Percentiles rank a stretch among this genome's conserved stretches.
Evolutionary conservation across 495 filamentous ascomycete genomes (phyloP).

Genomic region (Trichoderma orchidacearum): DNA sequence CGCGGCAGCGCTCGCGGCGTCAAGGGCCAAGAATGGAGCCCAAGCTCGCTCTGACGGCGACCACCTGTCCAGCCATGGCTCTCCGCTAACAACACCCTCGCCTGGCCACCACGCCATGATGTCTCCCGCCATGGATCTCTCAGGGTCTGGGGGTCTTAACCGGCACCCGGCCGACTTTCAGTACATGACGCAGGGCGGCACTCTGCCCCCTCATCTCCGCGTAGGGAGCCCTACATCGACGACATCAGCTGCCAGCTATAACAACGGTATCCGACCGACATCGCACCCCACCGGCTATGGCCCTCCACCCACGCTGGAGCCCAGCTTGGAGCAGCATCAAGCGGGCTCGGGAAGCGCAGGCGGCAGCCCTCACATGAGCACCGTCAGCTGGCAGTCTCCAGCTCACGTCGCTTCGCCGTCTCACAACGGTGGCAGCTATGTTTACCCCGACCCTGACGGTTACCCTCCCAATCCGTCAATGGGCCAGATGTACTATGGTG

Average conservation of each 20-base stretch:
- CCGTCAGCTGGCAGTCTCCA: constrained; percentile 61
- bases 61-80: constrained; percentile 65
- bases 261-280: constrained; percentile 38
- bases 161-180: constrained; percentile 16
- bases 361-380: constrained; percentile 62
- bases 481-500: constrained; percentile 49
- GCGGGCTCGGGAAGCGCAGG: constrained; percentile 44
- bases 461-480: constrained; percentile 42
- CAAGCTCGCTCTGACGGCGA: constrained; percentile 60
- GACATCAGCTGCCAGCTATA: constrained; percentile 47
- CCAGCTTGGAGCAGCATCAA: constrained; percentile 65
- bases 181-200: constrained; percentile 49
- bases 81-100: constrained; percentile 77
- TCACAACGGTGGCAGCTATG: constrained; percentile 45
- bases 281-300: constrained; percentile 73
- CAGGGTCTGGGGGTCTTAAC: constrained; percentile 58
- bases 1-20: constrained; percentile 48
- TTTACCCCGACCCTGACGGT: constrained; percentile 55
- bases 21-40: constrained; percentile 32
- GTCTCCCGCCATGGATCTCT: constrained; percentile 66
- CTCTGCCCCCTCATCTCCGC: constrained; percentile 75
- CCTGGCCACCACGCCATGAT: constrained; percentile 61
- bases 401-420: constrained; percentile 46
- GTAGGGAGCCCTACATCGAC: constrained; percentile 55
- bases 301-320: constrained; percentile 78